A percentile compares a stretch with the other conserved stretches of the same genome.
Evolutionary conservation across 495 filamentous ascomycete species (phyloP).

Genomic region (Talaromyces proteolyticus): DNA sequence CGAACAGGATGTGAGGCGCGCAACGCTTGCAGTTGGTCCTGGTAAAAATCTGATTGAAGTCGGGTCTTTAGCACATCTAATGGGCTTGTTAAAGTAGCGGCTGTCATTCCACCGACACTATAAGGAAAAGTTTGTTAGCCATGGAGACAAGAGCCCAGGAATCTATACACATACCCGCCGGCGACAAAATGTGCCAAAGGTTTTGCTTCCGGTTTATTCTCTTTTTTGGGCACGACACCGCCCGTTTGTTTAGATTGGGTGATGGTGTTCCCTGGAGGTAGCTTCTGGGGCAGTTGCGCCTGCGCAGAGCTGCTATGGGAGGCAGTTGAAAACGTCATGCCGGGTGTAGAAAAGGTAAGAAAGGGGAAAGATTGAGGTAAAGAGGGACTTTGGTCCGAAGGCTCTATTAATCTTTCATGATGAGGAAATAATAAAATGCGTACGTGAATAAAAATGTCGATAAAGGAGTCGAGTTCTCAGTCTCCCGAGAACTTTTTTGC

Average conservation of each 20-base stretch:
- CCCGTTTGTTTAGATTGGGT: conserved; percentile 58
- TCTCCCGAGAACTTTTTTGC: conserved; percentile 8
- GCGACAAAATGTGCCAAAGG: conserved; percentile 88
- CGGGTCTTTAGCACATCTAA: conserved; percentile 89
- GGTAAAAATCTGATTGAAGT: conserved; percentile 88
- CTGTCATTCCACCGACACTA: conserved; percentile 82
- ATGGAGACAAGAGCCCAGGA: neutral
- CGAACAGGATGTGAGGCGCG: conserved; percentile 30
- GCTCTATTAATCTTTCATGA: neutral
- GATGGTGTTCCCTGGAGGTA: conserved; percentile 5
- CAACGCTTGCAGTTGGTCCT: conserved; percentile 49
- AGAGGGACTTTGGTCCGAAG: conserved; percentile 1
- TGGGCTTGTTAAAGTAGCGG: conserved; percentile 78
- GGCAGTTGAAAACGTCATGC: conserved; percentile 15
- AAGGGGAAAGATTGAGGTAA: neutral
- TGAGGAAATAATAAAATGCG: neutral
- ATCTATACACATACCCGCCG: conserved; percentile 56
- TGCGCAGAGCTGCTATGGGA: conserved; percentile 20
- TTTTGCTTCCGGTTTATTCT: conserved; percentile 52
- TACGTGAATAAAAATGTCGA: neutral
- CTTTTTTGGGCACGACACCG: conserved; percentile 42
- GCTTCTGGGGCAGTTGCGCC: conserved; percentile 16
- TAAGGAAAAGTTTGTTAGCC: conserved; percentile 5
- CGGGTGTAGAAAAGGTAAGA: neutral
- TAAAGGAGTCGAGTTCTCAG: neutral